phyloP scores from a whole-genome alignment of 2,329 filamentous ascomycete genomes.

The Tricladium varicosporioides region DNA sequence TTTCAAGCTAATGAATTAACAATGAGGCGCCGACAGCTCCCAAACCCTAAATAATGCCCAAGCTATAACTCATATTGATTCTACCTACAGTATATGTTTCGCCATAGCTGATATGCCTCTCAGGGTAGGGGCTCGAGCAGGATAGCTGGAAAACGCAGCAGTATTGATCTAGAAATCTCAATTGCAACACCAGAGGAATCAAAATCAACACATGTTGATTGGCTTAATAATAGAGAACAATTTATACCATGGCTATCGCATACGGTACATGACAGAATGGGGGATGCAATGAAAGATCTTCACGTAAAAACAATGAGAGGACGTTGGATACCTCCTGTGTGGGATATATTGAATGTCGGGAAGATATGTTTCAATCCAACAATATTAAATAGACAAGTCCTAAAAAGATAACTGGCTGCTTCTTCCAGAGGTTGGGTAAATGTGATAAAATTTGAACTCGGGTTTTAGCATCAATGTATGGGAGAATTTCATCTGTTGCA shows the following conservation, averaged over 20 bases:
- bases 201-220: not conserved
- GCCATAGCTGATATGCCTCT: too few relatives aligned
- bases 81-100: too few relatives aligned
- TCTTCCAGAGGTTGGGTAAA: not conserved
- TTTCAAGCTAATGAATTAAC: too few relatives aligned
- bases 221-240: not conserved
- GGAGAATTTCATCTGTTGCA: too few relatives aligned
- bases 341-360: not conserved
- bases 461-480: too few relatives aligned
- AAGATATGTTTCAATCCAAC: not conserved
- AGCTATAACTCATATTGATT: too few relatives aligned
- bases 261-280: not conserved
- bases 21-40: too few relatives aligned
- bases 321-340: not conserved
- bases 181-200: not conserved
- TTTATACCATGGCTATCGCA: not conserved
- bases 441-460: too few relatives aligned
- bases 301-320: not conserved
- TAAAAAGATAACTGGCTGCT: not conserved
- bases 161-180: not conserved
- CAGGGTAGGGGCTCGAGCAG: too few relatives aligned
- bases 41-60: too few relatives aligned
- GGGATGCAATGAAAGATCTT: not conserved
- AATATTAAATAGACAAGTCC: not conserved
- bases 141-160: not conserved